Evolutionary conservation across 2,329 filamentous ascomycete genomes (phyloP).

Genomic region (Knufia fluminis): DNA sequence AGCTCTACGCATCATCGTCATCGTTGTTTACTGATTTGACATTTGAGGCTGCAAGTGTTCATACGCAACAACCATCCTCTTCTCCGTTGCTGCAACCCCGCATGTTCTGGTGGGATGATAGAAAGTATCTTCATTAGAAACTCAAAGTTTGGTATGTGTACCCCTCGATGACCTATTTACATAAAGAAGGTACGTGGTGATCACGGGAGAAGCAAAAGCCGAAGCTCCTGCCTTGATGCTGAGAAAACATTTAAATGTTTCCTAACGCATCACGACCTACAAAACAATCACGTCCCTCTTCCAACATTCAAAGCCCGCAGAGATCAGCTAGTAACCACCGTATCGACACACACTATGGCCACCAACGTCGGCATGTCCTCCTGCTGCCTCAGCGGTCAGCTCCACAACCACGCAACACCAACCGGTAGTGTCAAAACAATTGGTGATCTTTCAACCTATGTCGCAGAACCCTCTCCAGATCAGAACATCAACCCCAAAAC

Average conservation of each 20-base stretch:
- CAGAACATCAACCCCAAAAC: constrained; percentile 34
- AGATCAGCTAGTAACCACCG: neutral
- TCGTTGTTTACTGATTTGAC: too few species aligned
- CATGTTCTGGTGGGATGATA: neutral
- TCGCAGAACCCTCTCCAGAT: constrained; percentile 36
- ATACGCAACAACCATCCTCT: neutral
- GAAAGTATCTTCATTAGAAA: neutral
- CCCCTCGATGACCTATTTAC: neutral
- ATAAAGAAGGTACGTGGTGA: neutral
- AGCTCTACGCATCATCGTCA: too few species aligned
- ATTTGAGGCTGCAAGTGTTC: too few species aligned
- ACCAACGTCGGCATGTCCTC: constrained; percentile 32
- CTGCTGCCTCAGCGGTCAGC: constrained; percentile 34
- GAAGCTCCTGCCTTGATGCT: neutral
- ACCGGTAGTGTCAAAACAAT: constrained; percentile 34
- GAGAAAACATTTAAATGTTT: too few species aligned
- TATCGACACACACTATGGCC: constrained; percentile 24
- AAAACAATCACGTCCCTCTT: neutral
- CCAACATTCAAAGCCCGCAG: neutral
- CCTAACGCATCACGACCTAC: too few species aligned
- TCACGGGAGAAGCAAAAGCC: neutral
- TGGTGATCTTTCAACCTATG: constrained; percentile 33
- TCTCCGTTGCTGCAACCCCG: neutral
- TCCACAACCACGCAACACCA: constrained; percentile 17
- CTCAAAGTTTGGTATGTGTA: neutral